Percentiles rank a stretch among this genome's conserved stretches.
Evolutionary conservation across 345 rosid species (phyloP).

Genomic region (Gossypium turneri): DNA sequence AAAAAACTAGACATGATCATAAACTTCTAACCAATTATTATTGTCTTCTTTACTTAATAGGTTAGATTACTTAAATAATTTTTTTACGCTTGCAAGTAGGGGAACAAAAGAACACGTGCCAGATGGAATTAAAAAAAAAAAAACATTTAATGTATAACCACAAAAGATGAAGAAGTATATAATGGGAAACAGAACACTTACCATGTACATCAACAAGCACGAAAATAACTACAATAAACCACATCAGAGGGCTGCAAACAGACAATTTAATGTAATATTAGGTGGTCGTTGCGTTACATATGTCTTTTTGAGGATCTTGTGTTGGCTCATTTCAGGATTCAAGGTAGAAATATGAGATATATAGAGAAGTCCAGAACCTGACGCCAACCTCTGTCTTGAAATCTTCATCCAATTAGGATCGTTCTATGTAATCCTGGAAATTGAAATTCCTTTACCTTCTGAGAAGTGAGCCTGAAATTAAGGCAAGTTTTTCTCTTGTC

Average conservation of each 20-base stretch:
- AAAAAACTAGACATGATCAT: too few relatives aligned
- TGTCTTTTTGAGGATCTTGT: too few relatives aligned
- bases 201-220: slow-evolving; percentile 32
- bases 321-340: too few relatives aligned
- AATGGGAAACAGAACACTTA: background rate
- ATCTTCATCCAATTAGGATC: slow-evolving; percentile 42
- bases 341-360: too few relatives aligned
- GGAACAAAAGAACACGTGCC: slow-evolving; percentile 24
- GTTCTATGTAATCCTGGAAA: slow-evolving; percentile 38
- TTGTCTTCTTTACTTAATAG: too few relatives aligned
- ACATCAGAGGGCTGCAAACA: slow-evolving; percentile 11
- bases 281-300: too few relatives aligned
- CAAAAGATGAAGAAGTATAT: too few relatives aligned
- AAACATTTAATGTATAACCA: background rate
- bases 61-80: too few relatives aligned
- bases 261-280: background rate
- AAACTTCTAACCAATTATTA: too few relatives aligned
- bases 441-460: slow-evolving; percentile 20
- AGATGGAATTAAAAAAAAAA: background rate
- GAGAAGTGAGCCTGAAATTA: slow-evolving; percentile 19
- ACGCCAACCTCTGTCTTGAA: slow-evolving; percentile 34
- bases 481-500: too few relatives aligned
- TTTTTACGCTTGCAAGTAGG: slow-evolving; percentile 22
- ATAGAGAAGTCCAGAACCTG: slow-evolving; percentile 14
- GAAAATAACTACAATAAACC: slow-evolving; percentile 32